Evolutionary conservation across 352 stramenopile species (phyloP).

Genomic region (Peronospora destructor): DNA sequence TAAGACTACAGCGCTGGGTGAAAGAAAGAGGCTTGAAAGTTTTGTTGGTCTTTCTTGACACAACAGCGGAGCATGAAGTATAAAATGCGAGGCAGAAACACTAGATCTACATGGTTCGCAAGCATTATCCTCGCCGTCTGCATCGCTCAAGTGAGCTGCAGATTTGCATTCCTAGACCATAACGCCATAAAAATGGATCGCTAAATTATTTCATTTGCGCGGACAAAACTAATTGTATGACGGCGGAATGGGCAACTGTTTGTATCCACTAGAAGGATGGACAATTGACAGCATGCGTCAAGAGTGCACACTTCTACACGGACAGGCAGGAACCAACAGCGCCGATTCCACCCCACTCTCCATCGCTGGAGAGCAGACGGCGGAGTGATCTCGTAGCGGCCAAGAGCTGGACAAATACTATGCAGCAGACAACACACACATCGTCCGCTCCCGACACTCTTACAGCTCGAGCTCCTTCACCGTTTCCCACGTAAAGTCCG

Average conservation of each 20-base stretch:
- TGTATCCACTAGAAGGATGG: slow-evolving; percentile 29
- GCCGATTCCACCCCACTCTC: slow-evolving; percentile 30
- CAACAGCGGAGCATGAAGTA: too few relatives aligned
- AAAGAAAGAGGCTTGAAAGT: too few relatives aligned
- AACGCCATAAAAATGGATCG: slow-evolving; percentile 4
- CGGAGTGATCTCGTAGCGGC: slow-evolving; percentile 22
- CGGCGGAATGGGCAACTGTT: slow-evolving; percentile 26
- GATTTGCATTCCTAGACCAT: too few relatives aligned
- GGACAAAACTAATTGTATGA: slow-evolving; percentile 24
- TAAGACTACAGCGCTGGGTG: slow-evolving; percentile 2
- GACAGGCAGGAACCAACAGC: slow-evolving; percentile 13
- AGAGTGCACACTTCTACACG: slow-evolving; percentile 29
- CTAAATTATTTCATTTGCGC: slow-evolving; percentile 38
- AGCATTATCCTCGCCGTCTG: too few relatives aligned
- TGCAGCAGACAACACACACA: slow-evolving; percentile 35
- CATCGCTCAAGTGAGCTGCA: slow-evolving; percentile 2
- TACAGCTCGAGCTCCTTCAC: slow-evolving; percentile 89
- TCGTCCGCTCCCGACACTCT: slow-evolving; percentile 20
- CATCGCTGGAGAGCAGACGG: slow-evolving; percentile 28
- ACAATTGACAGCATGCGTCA: slow-evolving; percentile 36
- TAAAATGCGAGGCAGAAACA: too few relatives aligned
- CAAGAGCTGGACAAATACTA: slow-evolving; percentile 36
- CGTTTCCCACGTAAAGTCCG: slow-evolving; percentile 99
- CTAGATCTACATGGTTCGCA: too few relatives aligned
- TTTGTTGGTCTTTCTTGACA: too few relatives aligned